phyloP scores from a whole-genome alignment of 2,329 filamentous ascomycete species.

The Diaporthe caulivora region DNA sequence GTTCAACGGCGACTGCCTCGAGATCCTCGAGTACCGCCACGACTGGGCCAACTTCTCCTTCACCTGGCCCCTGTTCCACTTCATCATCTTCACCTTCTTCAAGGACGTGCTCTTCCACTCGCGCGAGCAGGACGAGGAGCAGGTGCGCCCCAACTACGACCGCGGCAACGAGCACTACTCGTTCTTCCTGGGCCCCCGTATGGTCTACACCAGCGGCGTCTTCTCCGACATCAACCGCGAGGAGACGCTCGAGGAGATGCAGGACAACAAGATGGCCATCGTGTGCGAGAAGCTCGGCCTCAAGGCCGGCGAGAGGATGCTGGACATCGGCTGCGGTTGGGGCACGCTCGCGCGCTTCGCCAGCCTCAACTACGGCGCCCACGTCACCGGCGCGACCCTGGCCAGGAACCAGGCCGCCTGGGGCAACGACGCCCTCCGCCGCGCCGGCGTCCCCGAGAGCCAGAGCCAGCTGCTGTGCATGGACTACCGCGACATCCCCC shows the following conservation, averaged over 20 bases:
- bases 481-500: conserved; percentile 95
- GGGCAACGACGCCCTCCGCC: conserved; percentile 91
- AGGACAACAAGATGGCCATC: conserved; percentile 96
- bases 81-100: conserved; percentile 87
- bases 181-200: conserved; percentile 97
- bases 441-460: conserved; percentile 83
- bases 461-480: conserved; percentile 94
- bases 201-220: conserved; percentile 97
- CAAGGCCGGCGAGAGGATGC: conserved; percentile 82
- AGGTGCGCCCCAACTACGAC: conserved; percentile 97
- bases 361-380: conserved; percentile 87
- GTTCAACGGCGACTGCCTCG: conserved; percentile 92
- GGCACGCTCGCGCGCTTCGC: conserved; percentile 95
- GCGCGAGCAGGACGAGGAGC: conserved; percentile 94
- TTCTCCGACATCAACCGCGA: conserved; percentile 89
- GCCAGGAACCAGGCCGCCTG: conserved; percentile 96
- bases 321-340: conserved; percentile 98
- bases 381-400: conserved; percentile 89
- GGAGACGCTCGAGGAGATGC: conserved; percentile 92
- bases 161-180: conserved; percentile 97
- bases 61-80: conserved; percentile 86
- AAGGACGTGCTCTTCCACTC: conserved; percentile 94
- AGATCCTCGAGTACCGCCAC: conserved; percentile 91
- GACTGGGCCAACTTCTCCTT: conserved; percentile 97
- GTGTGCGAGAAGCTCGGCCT: conserved; percentile 96